Base-by-base conservation (phyloP, 129 eudicot species). In the Lactuca sativa region DNA sequence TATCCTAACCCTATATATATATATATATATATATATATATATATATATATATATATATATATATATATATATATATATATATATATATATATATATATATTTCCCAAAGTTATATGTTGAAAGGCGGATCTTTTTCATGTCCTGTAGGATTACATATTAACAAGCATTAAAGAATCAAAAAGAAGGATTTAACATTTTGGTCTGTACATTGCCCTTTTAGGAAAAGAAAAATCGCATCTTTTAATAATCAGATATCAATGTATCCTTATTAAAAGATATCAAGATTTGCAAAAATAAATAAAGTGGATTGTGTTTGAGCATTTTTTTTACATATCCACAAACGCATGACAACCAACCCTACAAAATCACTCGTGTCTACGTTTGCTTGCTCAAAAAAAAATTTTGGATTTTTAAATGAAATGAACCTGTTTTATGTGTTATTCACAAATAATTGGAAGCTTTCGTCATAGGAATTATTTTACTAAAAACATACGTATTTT, bases 261-360 rank as follows among this genome's bases (percentile, higher is more conserved):
- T 67, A 36, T 4, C 31, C 15, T 21, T 43, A 21, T 5, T 21
- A 40, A 56, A 0, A 21, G 15, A 5, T 68, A 32, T 3, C 15
- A 53, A 40, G 36, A 49, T 51, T 38, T 10, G 31, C 13, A 56
- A 6, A 31, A 40, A 5, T 18, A 70, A 58, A 59, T 47, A 48
- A 70, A 43, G 44, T 58, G 16, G 66, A 70, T 59, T 43, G 17
- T 70, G 75, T 58, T 70, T 57, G 34, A 70, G 58, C 66, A 41
- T 9, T 25, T 0, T 54, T 30, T 25, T 21, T 30, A 43, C 47
- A 58, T 70, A 32, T 32, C 47, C 31, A 43, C 31, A 70, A 25
- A 31, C 44, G 58, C 18, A 6, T 31, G 57, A 70, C 12, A 70
- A n/a, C 7, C 43, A 25, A 43, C 66, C 47, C 57, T 57, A 58